These are phyloP conservation scores for Talaromyces rugulosus DNA, from an alignment of 2,329 filamentous ascomycete species.

Conservation along the genomic window DNA sequence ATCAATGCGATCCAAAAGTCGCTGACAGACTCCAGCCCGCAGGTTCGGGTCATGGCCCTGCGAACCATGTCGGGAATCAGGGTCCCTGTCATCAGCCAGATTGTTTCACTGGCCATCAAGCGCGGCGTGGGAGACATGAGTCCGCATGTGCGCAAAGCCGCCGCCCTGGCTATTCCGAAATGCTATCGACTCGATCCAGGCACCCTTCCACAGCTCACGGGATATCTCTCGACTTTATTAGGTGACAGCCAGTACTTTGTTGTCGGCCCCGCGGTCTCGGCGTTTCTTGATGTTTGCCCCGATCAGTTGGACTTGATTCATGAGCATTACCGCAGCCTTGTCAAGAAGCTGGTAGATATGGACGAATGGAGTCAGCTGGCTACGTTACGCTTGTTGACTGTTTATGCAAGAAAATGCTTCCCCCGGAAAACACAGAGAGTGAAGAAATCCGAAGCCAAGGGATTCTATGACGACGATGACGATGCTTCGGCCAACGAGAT, in stretches of 20 bases:
- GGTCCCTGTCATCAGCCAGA: conserved; percentile 97
- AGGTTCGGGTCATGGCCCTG: conserved; percentile 84
- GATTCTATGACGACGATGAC: conserved; percentile 74
- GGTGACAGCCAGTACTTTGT: conserved; percentile 95
- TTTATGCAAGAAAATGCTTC: conserved; percentile 85
- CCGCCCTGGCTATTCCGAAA: conserved; percentile 90
- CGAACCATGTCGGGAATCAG: conserved; percentile 96
- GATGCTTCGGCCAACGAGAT: conserved; percentile 42
- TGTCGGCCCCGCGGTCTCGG: conserved; percentile 84
- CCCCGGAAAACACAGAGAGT: conserved; percentile 62
- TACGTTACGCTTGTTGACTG: conserved; percentile 73
- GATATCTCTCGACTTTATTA: conserved; percentile 72
- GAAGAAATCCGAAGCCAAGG: conserved; percentile 57
- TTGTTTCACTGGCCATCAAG: conserved; percentile 93
- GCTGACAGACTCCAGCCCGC: conserved; percentile 84
- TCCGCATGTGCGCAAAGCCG: conserved; percentile 85
- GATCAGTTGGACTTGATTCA: conserved; percentile 85
- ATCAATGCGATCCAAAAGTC: conserved; percentile 99
- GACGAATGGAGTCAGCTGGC: conserved; percentile 96
- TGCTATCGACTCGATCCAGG: conserved; percentile 87
- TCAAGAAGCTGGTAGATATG: conserved; percentile 95
- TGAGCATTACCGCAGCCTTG: conserved; percentile 76
- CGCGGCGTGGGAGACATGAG: conserved; percentile 92
- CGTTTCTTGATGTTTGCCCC: conserved; percentile 86
- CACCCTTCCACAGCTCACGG: conserved; percentile 77